A percentile compares a stretch with the other conserved stretches of the same genome.
Conservation (phyloP, 345 rosid species). For the Populus simonii region DNA sequence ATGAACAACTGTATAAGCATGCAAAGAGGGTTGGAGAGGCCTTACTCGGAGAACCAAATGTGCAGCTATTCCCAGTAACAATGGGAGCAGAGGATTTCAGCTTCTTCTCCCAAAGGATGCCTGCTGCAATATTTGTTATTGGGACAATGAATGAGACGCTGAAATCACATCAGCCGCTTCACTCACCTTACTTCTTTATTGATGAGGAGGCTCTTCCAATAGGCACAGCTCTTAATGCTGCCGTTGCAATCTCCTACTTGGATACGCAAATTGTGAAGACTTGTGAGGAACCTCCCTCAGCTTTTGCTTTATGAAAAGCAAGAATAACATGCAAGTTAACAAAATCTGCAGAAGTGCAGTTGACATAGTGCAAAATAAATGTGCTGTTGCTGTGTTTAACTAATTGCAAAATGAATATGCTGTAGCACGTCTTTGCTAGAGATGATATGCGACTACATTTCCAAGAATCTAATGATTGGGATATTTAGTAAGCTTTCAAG, state of each 20-base stretch:
- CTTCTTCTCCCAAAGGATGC: slow-evolving; percentile 56
- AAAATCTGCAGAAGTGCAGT: neutral
- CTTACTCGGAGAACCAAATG: slow-evolving; percentile 51
- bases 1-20: slow-evolving; percentile 50
- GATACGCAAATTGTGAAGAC: slow-evolving; percentile 31
- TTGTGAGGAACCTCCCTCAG: neutral
- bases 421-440: too few relatives aligned
- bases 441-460: too few relatives aligned
- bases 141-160: slow-evolving; percentile 53
- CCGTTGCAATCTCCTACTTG: slow-evolving; percentile 57
- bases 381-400: too few relatives aligned
- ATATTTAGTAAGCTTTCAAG: too few relatives aligned
- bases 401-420: too few relatives aligned
- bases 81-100: slow-evolving; percentile 77
- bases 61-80: slow-evolving; percentile 47
- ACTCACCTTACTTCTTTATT: slow-evolving; percentile 56
- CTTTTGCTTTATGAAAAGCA: neutral
- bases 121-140: slow-evolving; percentile 50
- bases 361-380: neutral
- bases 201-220: slow-evolving; percentile 63
- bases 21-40: slow-evolving; percentile 48
- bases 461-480: too few relatives aligned
- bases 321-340: neutral
- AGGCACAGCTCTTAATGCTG: slow-evolving; percentile 68
- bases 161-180: slow-evolving; percentile 47